Conservation (phyloP, 2,329 filamentous ascomycete species). For the Neodidymelliopsis sp. region DNA sequence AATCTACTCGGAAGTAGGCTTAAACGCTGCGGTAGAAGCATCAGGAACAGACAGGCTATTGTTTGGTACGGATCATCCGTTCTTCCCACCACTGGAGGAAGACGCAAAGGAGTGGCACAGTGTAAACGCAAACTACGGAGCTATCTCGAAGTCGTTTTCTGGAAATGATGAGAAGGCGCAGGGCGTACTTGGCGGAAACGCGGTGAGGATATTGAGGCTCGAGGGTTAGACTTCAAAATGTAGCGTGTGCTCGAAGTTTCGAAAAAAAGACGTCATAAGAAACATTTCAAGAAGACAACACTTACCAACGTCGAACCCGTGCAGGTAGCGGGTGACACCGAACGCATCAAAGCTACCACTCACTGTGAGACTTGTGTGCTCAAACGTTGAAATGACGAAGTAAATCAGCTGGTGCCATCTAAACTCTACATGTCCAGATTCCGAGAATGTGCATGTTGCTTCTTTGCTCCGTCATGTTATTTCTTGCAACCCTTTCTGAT, state of each 20-base stretch:
- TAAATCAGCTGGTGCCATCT: too few species aligned
- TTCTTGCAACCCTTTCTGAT: too few species aligned
- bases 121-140: conserved; percentile 65
- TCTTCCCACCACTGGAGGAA: conserved; percentile 76
- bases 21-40: conserved; percentile 74
- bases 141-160: conserved; percentile 62
- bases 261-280: neutral
- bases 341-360: too few species aligned
- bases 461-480: too few species aligned
- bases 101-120: conserved; percentile 75
- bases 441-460: too few species aligned
- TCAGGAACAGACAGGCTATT: conserved; percentile 73
- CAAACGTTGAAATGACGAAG: too few species aligned
- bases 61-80: conserved; percentile 84
- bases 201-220: conserved; percentile 59
- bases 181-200: conserved; percentile 68
- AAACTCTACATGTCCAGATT: too few species aligned
- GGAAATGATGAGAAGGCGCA: conserved; percentile 55
- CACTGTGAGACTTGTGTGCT: too few species aligned
- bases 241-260: too few species aligned
- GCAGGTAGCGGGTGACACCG: too few species aligned
- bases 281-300: neutral
- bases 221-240: conserved; percentile 23
- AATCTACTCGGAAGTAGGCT: conserved; percentile 77
- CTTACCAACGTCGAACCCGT: too few species aligned